Conservation (phyloP, 1,139 yeast species). For the Diutina pseudorugosa region DNA sequence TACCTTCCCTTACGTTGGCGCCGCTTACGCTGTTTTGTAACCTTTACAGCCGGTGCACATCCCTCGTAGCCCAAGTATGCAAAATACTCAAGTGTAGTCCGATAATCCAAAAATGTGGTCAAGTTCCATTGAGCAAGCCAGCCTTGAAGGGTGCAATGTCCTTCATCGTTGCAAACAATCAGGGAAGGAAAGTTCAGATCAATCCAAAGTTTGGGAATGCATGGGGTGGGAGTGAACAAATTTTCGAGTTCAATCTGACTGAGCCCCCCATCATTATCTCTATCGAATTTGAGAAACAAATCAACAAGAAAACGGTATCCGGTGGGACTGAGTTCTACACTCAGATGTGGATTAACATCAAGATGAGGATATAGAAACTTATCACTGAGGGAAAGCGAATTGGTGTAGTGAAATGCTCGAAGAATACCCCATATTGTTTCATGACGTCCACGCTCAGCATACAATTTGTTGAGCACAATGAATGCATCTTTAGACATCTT, state of each 20-base stretch:
- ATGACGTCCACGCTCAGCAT: constrained; percentile 85
- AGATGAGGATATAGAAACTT: constrained; percentile 64
- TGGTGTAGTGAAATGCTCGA: constrained; percentile 80
- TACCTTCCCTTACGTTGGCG: constrained; percentile 51
- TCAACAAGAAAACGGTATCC: constrained; percentile 91
- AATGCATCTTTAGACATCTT: constrained; percentile 61
- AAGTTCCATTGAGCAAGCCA: constrained; percentile 99
- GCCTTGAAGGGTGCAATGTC: constrained; percentile 85
- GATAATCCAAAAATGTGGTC: constrained; percentile 80
- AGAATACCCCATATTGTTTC: constrained; percentile 95
- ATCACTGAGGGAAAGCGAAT: constrained; percentile 76
- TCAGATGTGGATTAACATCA: constrained; percentile 65
- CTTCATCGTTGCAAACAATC: constrained; percentile 81
- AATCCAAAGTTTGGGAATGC: constrained; percentile 77
- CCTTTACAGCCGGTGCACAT: constrained; percentile 51
- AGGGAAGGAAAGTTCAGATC: constrained; percentile 78
- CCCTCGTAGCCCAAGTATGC: constrained; percentile 75
- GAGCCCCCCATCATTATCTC: constrained; percentile 92
- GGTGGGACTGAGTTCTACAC: constrained; percentile 87
- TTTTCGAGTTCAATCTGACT: constrained; percentile 56
- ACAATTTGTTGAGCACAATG: constrained; percentile 59
- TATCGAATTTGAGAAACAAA: constrained; percentile 73
- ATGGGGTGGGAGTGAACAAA: constrained; percentile 83
- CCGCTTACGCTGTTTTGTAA: constrained; percentile 68
- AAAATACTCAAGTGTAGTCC: constrained; percentile 73